Evolutionary conservation across 192 early-diverging fungal genomes (phyloP).

Genomic region (Backusella liffmaniae): DNA sequence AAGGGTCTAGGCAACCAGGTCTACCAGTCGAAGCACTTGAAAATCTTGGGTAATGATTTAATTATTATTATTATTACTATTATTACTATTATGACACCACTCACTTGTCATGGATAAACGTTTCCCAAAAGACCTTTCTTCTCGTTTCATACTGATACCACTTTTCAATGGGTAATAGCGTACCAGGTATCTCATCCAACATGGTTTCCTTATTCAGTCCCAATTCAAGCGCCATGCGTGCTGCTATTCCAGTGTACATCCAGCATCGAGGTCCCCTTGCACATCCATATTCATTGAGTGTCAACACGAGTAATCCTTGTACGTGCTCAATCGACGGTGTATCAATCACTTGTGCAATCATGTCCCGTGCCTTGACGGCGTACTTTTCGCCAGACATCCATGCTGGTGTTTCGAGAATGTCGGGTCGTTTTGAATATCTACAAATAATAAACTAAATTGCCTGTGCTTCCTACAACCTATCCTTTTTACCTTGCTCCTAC

Average conservation of each 20-base stretch:
- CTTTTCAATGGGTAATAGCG: conserved; percentile 21
- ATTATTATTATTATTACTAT: background rate
- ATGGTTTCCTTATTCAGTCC: conserved; percentile 46
- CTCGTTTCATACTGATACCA: conserved; percentile 47
- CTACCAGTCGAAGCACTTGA: conserved; percentile 42
- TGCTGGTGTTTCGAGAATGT: conserved; percentile 41
- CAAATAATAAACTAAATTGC: too few species aligned
- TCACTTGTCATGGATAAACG: conserved; percentile 44
- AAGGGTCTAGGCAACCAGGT: conserved; percentile 46
- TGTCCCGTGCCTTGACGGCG: conserved; percentile 43
- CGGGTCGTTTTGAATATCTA: conserved; percentile 47
- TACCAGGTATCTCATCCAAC: background rate
- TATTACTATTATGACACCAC: background rate
- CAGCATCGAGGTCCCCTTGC: conserved; percentile 48
- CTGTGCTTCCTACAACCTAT: too few species aligned
- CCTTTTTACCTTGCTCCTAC: conserved; percentile 38
- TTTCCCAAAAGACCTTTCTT: conserved; percentile 51
- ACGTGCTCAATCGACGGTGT: conserved; percentile 43
- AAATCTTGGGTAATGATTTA: conserved; percentile 3
- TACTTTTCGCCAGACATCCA: conserved; percentile 53
- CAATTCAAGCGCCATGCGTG: conserved; percentile 48
- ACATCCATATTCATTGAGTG: conserved; percentile 50
- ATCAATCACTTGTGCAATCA: conserved; percentile 43
- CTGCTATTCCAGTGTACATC: conserved; percentile 50
- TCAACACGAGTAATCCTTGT: conserved; percentile 46